Percentiles rank a stretch among this genome's conserved stretches.
Evolutionary conservation across 2,329 filamentous ascomycete species (phyloP).

Genomic region (Lecanicillium sp.): DNA sequence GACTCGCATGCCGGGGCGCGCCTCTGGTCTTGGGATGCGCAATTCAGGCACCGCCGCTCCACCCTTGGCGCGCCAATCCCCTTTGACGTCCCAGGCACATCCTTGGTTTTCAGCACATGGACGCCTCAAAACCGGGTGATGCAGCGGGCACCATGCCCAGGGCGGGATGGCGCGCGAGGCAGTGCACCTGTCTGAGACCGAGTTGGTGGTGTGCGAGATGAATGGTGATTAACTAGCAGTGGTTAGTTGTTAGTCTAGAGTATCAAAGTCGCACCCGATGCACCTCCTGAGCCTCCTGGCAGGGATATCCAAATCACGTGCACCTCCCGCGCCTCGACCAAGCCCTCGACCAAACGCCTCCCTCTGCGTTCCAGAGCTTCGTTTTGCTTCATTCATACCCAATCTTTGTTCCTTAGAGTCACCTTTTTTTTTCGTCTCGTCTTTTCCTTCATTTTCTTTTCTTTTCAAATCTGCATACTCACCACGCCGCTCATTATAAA

Average conservation of each 20-base stretch:
- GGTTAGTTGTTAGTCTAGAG: too few relatives aligned
- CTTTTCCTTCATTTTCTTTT: not conserved
- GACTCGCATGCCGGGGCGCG: not conserved
- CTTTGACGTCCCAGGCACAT: too few relatives aligned
- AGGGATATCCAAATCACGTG: too few relatives aligned
- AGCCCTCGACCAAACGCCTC: not conserved
- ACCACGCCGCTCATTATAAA: conserved; percentile 1
- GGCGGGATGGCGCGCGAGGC: conserved; percentile 1
- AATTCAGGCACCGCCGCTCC: not conserved
- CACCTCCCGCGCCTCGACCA: too few relatives aligned
- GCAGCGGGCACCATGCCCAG: not conserved
- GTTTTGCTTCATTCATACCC: conserved; percentile 1
- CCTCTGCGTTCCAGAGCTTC: not conserved
- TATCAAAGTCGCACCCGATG: too few relatives aligned
- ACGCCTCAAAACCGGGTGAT: not conserved
- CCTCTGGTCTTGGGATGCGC: too few relatives aligned
- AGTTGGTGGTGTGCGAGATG: too few relatives aligned
- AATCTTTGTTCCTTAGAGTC: not conserved
- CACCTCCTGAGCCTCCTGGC: too few relatives aligned
- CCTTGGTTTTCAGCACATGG: not conserved
- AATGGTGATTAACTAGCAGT: too few relatives aligned
- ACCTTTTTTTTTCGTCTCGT: not conserved
- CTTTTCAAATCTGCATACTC: not conserved
- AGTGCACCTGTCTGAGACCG: too few relatives aligned
- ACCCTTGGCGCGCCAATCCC: not conserved